A percentile compares a stretch with the other conserved stretches of the same genome.
Evolutionary conservation across 1,284 basidiomycete genomes (phyloP).

Genomic region (Moesziomyces parantarcticus): DNA sequence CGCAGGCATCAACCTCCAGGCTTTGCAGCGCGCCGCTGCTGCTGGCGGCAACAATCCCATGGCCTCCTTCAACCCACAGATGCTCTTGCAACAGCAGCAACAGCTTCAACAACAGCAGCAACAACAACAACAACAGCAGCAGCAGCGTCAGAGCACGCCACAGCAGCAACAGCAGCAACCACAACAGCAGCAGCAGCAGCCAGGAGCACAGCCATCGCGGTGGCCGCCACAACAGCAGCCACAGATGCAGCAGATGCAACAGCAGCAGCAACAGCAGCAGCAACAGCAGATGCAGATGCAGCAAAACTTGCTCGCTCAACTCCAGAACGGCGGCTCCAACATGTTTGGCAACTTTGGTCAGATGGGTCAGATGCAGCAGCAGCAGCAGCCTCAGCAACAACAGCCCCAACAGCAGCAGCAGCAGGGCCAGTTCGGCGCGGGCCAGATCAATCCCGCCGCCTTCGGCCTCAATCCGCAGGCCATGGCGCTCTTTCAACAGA

Average conservation of each 20-base stretch:
- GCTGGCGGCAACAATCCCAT: conserved; percentile 35
- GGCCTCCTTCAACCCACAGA: conserved; percentile 43
- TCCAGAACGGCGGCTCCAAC: conserved; percentile 32
- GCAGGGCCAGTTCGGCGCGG: conserved; percentile 24
- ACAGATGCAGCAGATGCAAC: conserved; percentile 8
- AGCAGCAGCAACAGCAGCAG: conserved; percentile 19
- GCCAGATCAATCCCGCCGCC: conserved; percentile 33
- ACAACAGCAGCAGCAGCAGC: conserved; percentile 16
- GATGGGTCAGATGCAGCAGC: conserved; percentile 36
- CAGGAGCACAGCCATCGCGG: conserved; percentile 24
- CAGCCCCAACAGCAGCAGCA: conserved; percentile 27
- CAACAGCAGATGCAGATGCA: conserved; percentile 33
- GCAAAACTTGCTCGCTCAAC: conserved; percentile 35
- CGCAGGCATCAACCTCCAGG: conserved; percentile 41
- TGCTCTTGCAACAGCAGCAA: conserved; percentile 47
- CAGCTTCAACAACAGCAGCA: conserved; percentile 31
- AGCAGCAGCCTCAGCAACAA: conserved; percentile 8
- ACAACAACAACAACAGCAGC: conserved; percentile 30
- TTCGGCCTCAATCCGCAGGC: conserved; percentile 42
- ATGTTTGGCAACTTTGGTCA: conserved; percentile 45
- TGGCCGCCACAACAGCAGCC: conserved; percentile 28
- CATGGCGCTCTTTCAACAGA: conserved; percentile 45
- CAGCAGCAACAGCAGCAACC: conserved; percentile 21
- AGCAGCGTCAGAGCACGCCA: conserved; percentile 27
- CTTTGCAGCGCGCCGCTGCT: conserved; percentile 41